Evolutionary conservation across 306 rosid species (phyloP), one percentile per base, ranked within the genome.

Genomic region (Pterocarpus santalinus): DNA sequence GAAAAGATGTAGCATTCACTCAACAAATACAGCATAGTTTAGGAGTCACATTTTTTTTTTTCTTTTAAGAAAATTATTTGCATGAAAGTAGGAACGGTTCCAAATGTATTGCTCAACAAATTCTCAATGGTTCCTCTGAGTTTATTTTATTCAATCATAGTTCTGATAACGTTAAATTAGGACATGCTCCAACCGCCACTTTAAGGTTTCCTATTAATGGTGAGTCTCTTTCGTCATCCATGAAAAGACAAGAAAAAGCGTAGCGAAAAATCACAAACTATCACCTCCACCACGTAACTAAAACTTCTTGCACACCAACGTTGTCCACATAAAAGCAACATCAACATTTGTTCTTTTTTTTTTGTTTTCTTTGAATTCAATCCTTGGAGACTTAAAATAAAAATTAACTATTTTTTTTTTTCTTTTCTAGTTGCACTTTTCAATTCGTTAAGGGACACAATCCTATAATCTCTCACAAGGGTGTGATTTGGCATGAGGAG

Each of bases 291-390:
- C n/a, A 60, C 47, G 53, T 43, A 32, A 65, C 84, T 39, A 28
- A 63, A 80, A 65, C 60, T 17, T 9, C 53, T 35, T 70, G 44
- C 22, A 46, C 33, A 71, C 39, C 41, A 66, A 73, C 35, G 14
- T 51, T 52, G 63, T 62, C 38, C 78, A 62, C 1, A 51, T 12
- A 2, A 51, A 77, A 82, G 77, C 36, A 68, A 58, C 69, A 44
- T 78, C 74, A 44, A 28, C 63, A 49, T 47, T 51, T 7, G n/a
- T 57, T n/a, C n/a, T n/a, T 17, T 3, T 13, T 51, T 51, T 4
- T 14, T 9, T 51, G 3, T 28, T 34, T 80, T 76, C 65, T 75
- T 67, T 5, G 9, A 53, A 66, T 65, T 65, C 57, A 73, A 57
- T 58, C 46, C 43, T 9, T 13, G 16, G 22, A 64, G 38, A 69